Evolutionary conservation across 108 stramenopile species (phyloP).

Genomic region (Cyclotella baltica): DNA sequence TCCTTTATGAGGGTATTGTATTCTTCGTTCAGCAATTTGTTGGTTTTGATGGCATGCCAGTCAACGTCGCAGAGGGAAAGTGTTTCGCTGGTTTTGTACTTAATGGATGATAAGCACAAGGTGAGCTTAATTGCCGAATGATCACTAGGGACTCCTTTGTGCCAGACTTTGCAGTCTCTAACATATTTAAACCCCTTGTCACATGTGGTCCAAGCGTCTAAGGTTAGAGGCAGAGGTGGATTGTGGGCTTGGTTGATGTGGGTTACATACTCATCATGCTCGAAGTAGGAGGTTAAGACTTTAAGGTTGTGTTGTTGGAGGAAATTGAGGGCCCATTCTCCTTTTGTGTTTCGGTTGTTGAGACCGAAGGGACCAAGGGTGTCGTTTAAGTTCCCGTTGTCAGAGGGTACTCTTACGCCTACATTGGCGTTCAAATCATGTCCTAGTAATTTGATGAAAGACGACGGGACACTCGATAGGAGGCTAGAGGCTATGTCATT

Average conservation of each 20-base stretch:
- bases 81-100: background rate
- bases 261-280: background rate
- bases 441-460: background rate
- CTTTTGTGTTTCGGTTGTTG: conserved; percentile 6
- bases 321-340: background rate
- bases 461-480: no score
- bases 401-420: background rate
- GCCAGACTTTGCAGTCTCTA: conserved; percentile 5
- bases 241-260: background rate
- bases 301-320: background rate
- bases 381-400: background rate
- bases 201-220: background rate
- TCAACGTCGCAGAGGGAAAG: background rate
- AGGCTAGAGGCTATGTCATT: background rate
- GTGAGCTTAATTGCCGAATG: background rate
- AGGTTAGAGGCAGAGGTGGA: background rate
- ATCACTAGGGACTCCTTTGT: background rate
- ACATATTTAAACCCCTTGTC: background rate
- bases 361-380: conserved; percentile 6
- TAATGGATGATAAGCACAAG: background rate
- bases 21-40: background rate
- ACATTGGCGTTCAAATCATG: conserved; percentile 5
- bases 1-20: background rate
- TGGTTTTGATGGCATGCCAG: background rate
- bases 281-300: background rate